Evolutionary conservation across 768 basidiomycete species (phyloP).

Genomic region (Suillus americanus): DNA sequence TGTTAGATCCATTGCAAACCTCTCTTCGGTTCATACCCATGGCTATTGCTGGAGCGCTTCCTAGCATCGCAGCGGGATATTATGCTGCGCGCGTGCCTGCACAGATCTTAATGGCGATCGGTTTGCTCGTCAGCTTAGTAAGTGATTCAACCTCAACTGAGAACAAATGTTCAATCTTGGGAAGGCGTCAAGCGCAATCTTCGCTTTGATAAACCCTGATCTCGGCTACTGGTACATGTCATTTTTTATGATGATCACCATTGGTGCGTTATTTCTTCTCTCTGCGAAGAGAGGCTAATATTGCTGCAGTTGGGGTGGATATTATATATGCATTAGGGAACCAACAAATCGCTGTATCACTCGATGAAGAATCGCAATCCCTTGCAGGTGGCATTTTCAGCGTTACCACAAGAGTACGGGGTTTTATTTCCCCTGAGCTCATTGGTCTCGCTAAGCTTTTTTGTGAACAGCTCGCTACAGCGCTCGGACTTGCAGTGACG

Average conservation of each 20-base stretch:
- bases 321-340: constrained; percentile 34
- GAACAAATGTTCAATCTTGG: not conserved
- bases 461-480: constrained; percentile 31
- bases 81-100: constrained; percentile 28
- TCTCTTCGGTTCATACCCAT: constrained; percentile 34
- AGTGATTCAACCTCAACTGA: constrained; percentile 7
- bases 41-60: constrained; percentile 28
- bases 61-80: constrained; percentile 20
- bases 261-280: constrained; percentile 14
- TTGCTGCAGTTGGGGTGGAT: constrained; percentile 24
- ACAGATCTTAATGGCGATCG: constrained; percentile 28
- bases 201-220: constrained; percentile 31
- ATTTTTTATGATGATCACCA: constrained; percentile 31
- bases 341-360: constrained; percentile 28
- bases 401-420: constrained; percentile 29
- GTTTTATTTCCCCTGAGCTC: not conserved
- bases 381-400: constrained; percentile 36
- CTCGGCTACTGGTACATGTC: constrained; percentile 33
- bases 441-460: not conserved
- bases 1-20: constrained; percentile 30
- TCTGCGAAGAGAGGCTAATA: not conserved
- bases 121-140: constrained; percentile 30
- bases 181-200: constrained; percentile 32
- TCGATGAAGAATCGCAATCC: constrained; percentile 34
- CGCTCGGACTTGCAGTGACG: constrained; percentile 33